These are phyloP conservation scores for Trichomonascaceae sp. DNA, from an alignment of 1,139 yeast genomes.

Conservation along the genomic window DNA sequence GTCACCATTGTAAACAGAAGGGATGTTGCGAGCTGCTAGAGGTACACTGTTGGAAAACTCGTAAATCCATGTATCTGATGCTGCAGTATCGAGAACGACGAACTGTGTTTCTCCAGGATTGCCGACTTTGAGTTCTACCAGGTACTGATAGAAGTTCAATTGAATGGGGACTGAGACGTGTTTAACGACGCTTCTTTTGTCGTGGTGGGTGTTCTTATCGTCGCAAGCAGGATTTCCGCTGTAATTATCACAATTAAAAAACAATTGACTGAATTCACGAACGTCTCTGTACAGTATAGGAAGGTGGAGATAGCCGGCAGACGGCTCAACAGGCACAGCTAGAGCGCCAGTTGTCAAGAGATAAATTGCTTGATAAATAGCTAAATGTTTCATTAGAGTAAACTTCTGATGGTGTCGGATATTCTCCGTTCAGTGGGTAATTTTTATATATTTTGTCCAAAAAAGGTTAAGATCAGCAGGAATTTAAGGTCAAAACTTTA, in stretches of 20 bases:
- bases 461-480: too few species aligned
- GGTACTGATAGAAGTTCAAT: constrained; percentile 27
- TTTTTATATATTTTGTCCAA: too few species aligned
- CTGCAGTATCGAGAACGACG: constrained; percentile 43
- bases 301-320: neutral
- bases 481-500: too few species aligned
- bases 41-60: constrained; percentile 17
- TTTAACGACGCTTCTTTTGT: neutral
- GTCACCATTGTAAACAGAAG: constrained; percentile 6
- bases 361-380: too few species aligned
- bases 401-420: too few species aligned
- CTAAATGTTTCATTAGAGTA: neutral
- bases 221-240: too few species aligned
- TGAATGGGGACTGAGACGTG: neutral
- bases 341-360: neutral
- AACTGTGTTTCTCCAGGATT: constrained; percentile 47
- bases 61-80: constrained; percentile 42
- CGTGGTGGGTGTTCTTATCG: too few species aligned
- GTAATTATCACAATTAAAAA: too few species aligned
- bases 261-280: neutral
- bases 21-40: neutral
- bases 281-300: neutral
- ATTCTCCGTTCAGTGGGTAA: too few species aligned
- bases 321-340: neutral
- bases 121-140: constrained; percentile 46